Percentiles rank a stretch among this genome's conserved stretches.
Evolutionary conservation across 139 green algal genomes (phyloP).

Genomic region (Micromonas pusilla): DNA sequence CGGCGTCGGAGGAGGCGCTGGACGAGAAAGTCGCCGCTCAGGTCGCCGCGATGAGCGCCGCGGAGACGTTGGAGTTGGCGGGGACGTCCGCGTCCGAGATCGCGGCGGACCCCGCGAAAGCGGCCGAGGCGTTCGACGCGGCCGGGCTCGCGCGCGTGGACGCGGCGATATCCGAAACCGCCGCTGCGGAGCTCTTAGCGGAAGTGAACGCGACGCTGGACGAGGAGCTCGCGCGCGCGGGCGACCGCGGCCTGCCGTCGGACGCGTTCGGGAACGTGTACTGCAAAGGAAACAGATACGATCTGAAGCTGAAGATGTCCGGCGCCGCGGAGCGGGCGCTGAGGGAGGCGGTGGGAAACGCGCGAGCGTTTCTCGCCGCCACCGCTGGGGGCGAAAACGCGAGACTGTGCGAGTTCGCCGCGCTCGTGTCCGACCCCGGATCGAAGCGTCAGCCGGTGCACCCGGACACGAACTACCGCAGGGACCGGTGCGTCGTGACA

Average conservation of each 20-base stretch:
- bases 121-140: background rate
- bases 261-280: conserved; percentile 20
- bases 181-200: background rate
- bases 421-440: conserved; percentile 13
- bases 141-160: background rate
- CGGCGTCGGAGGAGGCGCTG: background rate
- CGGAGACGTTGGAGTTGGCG: background rate
- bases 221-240: background rate
- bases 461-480: conserved; percentile 19
- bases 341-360: background rate
- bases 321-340: background rate
- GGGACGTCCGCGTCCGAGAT: background rate
- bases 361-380: background rate
- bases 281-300: conserved; percentile 13
- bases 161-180: background rate
- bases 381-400: background rate
- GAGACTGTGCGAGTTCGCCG: conserved; percentile 14
- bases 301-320: background rate
- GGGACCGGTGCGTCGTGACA: background rate
- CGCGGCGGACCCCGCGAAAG: background rate
- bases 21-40: conserved; percentile 4
- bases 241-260: background rate
- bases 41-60: background rate
- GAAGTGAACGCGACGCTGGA: background rate
- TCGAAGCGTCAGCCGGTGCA: conserved; percentile 16